Conservation (phyloP, 2,329 filamentous ascomycete species). For the Colletotrichum sp. region DNA sequence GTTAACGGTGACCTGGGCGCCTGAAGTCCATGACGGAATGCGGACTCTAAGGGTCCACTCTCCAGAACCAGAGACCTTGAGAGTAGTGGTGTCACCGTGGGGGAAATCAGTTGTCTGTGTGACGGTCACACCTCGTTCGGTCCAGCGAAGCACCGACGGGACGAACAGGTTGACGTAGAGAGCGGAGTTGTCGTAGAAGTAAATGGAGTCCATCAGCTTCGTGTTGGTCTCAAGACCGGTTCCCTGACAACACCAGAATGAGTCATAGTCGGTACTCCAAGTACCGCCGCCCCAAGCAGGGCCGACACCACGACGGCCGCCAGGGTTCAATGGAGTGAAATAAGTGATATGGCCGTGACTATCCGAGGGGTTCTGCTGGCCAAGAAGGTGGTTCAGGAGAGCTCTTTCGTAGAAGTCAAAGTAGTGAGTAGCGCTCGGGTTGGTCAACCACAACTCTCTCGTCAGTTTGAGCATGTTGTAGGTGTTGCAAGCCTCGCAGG, state of each 20-base stretch:
- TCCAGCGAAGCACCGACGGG: slow-evolving; percentile 50
- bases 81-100: slow-evolving; percentile 38
- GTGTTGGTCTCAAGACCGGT: slow-evolving; percentile 59
- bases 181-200: slow-evolving; percentile 44
- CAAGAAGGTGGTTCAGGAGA: slow-evolving; percentile 55
- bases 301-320: slow-evolving; percentile 51
- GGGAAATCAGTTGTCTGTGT: slow-evolving; percentile 50
- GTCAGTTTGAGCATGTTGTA: slow-evolving; percentile 64
- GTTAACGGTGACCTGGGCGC: slow-evolving; percentile 46
- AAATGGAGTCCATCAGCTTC: slow-evolving; percentile 57
- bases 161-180: slow-evolving; percentile 57
- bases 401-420: slow-evolving; percentile 60
- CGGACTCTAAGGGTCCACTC: slow-evolving; percentile 43
- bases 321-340: slow-evolving; percentile 54
- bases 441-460: slow-evolving; percentile 51
- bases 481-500: slow-evolving; percentile 57
- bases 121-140: slow-evolving; percentile 40
- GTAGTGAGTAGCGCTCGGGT: slow-evolving; percentile 45
- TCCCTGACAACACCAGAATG: slow-evolving; percentile 60
- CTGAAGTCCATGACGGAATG: slow-evolving; percentile 49
- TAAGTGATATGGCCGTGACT: slow-evolving; percentile 57
- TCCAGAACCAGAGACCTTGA: slow-evolving; percentile 39
- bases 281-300: slow-evolving; percentile 59
- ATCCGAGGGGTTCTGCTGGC: slow-evolving; percentile 48
- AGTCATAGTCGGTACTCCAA: slow-evolving; percentile 58